Base-by-base conservation (phyloP, 1,139 yeast genomes). In the Hansenula sp. region DNA sequence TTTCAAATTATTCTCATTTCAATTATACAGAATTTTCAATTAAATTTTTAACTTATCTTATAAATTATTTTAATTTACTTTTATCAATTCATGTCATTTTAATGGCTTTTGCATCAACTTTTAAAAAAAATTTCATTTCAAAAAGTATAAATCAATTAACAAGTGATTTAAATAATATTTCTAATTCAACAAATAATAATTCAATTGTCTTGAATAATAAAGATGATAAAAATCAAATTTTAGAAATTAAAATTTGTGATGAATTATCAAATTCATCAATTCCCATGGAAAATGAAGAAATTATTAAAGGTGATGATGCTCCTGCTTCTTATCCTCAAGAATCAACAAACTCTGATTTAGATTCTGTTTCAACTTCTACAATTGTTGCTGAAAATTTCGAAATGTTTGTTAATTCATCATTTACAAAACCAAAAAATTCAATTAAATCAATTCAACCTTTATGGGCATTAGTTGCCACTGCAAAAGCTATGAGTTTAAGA, bases 381-480 rank as follows among this genome's bases (percentile, higher is more conserved):
- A 71, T 75, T 11, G 77, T 77, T 6, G 68, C 73, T 5, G 75
- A 73, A 44, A 79, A 79, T 51, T 78, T 79, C 51, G 79, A 77
- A 51, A 73, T 66, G 42, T 77, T 74, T 45, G 73, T 79, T 45
- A 60, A 45, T 7, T 33, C 45, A 11, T 43, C 48, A 3, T 47
- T 44, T 21, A 34, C 39, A 12, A 52, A 44, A 36, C 41, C 51
- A 2, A 55, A 50, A 28, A 45, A 47, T 29, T 43, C 51, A 9
- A 37, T 45, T 17, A 51, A 51, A 28, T 60, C 69, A 2, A 66
- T 70, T 19, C 85, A 79, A 52, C 88, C 89, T 3, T 59, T 82
- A 22, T 82, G 90, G 90, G 70, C 84, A 0, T 68, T 81, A 43
- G 59, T 82, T 8, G 81, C 83, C 5, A 84, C 85, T 0, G 62